Base-by-base conservation (phyloP, 495 filamentous ascomycete species). In the Penicillium bialowiezense region DNA sequence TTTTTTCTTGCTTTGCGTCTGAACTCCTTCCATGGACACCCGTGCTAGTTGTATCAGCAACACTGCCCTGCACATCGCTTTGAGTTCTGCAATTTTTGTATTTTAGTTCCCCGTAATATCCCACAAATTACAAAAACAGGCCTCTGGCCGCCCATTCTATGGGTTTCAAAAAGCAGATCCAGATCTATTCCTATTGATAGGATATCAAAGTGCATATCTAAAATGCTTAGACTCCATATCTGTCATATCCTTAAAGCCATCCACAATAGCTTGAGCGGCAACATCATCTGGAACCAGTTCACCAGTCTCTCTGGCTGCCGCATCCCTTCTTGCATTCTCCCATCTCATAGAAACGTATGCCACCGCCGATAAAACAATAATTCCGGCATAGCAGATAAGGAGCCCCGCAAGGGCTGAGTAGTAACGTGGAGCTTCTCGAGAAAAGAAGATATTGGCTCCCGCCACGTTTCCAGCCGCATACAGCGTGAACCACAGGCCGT, bases 161-260 rank as follows among this genome's bases (percentile, higher is more conserved):
- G n/a, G n/a, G n/a, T n/a, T n/a, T n/a, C n/a, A n/a, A n/a, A n/a
- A n/a, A n/a, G n/a, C 23, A 4, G 23, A 26, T 26, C 23, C 23
- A 3, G 23, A 26, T 26, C 23, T 4, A 26, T 26, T 26, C 23
- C 23, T 26, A n/a, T n/a, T n/a, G n/a, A n/a, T n/a, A n/a, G n/a
- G n/a, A n/a, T n/a, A n/a, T 59, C 26, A 69, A 52, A 70, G 59
- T 20, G 56, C 70, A 60, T 76, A 76, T 41, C 69, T 56, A 44
- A 77, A 74, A 42, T 69, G 52, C 50, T 68, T 68, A 13, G 73
- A 69, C 54, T 76, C 56, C 56, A 64, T 74, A 56, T 77, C 74
- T 3, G 74, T 77, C 54, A 77, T 48, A 54, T 77, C 72, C 23
- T 67, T 69, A 44, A 75, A 77, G 4, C 68, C 66, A 55, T 73